Conservation (phyloP, 805 yeast species). For the Pichia deserticola region DNA sequence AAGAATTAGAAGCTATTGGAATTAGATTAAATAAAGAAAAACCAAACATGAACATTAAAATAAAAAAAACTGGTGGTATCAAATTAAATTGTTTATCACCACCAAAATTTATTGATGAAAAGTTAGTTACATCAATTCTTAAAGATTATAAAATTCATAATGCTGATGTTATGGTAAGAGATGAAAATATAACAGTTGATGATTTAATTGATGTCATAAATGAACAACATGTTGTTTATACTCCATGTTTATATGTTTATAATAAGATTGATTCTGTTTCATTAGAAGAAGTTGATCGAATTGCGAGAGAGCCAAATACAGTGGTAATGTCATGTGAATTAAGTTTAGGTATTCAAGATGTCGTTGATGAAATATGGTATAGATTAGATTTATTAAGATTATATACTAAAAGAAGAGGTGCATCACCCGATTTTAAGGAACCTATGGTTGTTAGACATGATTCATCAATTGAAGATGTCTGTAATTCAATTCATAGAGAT, state of each 20-base stretch:
- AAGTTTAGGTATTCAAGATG: constrained; percentile 79
- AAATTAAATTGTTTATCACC: constrained; percentile 77
- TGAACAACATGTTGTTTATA: constrained; percentile 78
- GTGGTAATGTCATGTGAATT: constrained; percentile 90
- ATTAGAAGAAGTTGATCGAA: constrained; percentile 84
- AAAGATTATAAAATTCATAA: constrained; percentile 87
- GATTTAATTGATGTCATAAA: constrained; percentile 90
- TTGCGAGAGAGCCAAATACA: constrained; percentile 89
- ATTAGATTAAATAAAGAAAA: constrained; percentile 74
- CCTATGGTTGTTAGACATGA: constrained; percentile 85
- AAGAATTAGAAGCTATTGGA: constrained; percentile 90
- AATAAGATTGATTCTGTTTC: constrained; percentile 95
- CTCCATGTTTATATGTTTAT: constrained; percentile 88
- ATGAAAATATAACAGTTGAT: constrained; percentile 83
- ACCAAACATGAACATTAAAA: constrained; percentile 73
- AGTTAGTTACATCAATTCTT: constrained; percentile 64
- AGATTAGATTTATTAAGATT: constrained; percentile 72
- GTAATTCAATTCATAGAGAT: constrained; percentile 88
- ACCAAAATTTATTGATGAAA: constrained; percentile 75
- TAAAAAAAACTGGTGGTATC: constrained; percentile 87
- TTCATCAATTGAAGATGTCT: constrained; percentile 76
- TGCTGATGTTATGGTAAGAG: constrained; percentile 87
- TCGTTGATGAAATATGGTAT: constrained; percentile 90
- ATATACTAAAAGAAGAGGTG: constrained; percentile 84
- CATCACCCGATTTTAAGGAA: constrained; percentile 70